Percentiles rank a stretch among this genome's conserved stretches.
These are phyloP conservation scores for Colletotrichum coccodes DNA, from an alignment of 2,329 filamentous ascomycete genomes.

Conservation along the genomic window DNA sequence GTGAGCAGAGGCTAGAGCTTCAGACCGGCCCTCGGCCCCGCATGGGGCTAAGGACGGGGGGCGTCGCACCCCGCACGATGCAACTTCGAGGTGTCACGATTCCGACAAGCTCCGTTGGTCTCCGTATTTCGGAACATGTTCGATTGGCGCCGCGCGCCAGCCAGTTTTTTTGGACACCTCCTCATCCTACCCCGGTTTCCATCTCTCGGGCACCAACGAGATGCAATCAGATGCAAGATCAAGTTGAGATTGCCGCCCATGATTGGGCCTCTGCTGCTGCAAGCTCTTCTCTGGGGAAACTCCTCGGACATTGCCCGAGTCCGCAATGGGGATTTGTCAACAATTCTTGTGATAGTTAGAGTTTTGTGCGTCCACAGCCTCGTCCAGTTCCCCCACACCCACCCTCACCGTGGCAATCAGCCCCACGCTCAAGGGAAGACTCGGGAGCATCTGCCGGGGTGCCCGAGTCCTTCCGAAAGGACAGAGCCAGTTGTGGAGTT, in stretches of 20 bases:
- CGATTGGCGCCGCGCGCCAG: conserved; percentile 21
- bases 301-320: conserved; percentile 29
- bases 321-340: conserved; percentile 11
- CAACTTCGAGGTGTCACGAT: conserved; percentile 25
- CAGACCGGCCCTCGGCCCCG: conserved; percentile 21
- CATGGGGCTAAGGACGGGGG: conserved; percentile 28
- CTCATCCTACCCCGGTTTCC: conserved; percentile 16
- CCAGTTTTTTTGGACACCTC: neutral
- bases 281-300: conserved; percentile 13
- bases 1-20: conserved; percentile 8
- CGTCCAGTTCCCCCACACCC: conserved; percentile 19
- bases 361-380: conserved; percentile 24
- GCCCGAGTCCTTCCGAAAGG: conserved; percentile 18
- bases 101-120: conserved; percentile 31
- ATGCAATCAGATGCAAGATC: conserved; percentile 26
- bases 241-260: conserved; percentile 2
- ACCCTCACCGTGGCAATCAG: neutral
- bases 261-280: conserved; percentile 5
- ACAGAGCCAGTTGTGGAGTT: conserved; percentile 9
- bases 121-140: conserved; percentile 24
- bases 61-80: conserved; percentile 29
- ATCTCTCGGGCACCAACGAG: conserved; percentile 28
- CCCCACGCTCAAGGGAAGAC: conserved; percentile 13
- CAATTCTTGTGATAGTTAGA: conserved; percentile 13
- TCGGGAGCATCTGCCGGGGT: conserved; percentile 1